Conservation (phyloP, 2,329 filamentous ascomycete genomes). For the Taxawa tesnikishii region DNA sequence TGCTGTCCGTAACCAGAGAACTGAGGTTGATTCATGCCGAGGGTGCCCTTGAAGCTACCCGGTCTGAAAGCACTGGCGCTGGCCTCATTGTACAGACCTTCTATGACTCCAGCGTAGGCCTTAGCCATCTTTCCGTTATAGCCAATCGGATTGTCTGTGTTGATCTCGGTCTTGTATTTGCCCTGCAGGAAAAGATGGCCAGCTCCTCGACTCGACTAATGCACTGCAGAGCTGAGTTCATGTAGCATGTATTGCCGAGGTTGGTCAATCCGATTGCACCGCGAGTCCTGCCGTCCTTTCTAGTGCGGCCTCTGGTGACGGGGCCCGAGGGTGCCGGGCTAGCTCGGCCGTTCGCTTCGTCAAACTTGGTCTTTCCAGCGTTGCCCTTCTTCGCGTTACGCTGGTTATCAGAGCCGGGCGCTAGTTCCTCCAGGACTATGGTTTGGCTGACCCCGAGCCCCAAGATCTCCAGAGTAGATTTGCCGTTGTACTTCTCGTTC, state of each 20-base stretch:
- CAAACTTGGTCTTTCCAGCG: slow-evolving; percentile 30
- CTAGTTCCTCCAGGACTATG: slow-evolving; percentile 73
- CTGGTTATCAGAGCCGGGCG: slow-evolving; percentile 41
- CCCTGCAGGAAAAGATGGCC: slow-evolving; percentile 69
- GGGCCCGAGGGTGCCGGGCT: slow-evolving; percentile 52
- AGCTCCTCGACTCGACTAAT: slow-evolving; percentile 87
- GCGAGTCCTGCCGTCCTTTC: slow-evolving; percentile 54
- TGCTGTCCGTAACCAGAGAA: slow-evolving; percentile 95
- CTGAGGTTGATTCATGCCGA: slow-evolving; percentile 68
- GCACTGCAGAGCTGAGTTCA: slow-evolving; percentile 96
- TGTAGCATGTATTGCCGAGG: slow-evolving; percentile 95
- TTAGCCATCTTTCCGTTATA: slow-evolving; percentile 80
- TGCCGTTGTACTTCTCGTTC: slow-evolving; percentile 68
- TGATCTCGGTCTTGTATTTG: slow-evolving; percentile 68
- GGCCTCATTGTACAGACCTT: slow-evolving; percentile 63
- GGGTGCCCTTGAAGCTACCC: slow-evolving; percentile 66
- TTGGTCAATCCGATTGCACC: slow-evolving; percentile 81
- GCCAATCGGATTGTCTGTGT: slow-evolving; percentile 71
- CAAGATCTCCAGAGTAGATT: slow-evolving; percentile 49
- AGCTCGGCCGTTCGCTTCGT: slow-evolving; percentile 45
- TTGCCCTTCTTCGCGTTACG: slow-evolving; percentile 33
- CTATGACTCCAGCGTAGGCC: slow-evolving; percentile 64
- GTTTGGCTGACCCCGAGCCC: slow-evolving; percentile 61
- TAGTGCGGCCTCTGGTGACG: slow-evolving; percentile 59
- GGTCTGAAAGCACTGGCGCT: slow-evolving; percentile 60